Evolutionary conservation across 176 grass and related monocot species (phyloP), one percentile per base, ranked within the genome.

Genomic region (Aegilops tauschii): DNA sequence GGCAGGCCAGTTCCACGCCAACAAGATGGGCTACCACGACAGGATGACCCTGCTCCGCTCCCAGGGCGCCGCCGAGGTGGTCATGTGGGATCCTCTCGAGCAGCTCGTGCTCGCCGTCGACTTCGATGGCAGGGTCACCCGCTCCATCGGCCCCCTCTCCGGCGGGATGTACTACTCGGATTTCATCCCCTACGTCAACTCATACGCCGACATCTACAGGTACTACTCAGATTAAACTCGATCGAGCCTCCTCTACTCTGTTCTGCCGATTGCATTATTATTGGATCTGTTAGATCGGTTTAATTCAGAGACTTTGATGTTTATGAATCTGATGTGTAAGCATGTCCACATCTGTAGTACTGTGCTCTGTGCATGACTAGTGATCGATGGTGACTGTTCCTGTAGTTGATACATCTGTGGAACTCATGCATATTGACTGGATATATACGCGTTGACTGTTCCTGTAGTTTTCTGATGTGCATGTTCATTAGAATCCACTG

Each of bases 111-210:
- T 93, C 4, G 82, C 82, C 85, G 85, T 72, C 71, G 85, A 85
- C 65, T 25, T 84, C 16, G 80, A 87, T 10, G 91, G 88, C 5
- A 67, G 72, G 32, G 65, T 52, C 64, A 65, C 77, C 0, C 82
- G 76, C 56, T 69, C 67, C 80, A 70, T 89, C 68, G 40, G 32
- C 0, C 61, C 81, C 3, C 31, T 80, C 86, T 3, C 14, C 3
- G 85, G 39, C 14, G 27, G 2, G 4, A 37, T 17, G 1, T 82
- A 84, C 61, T 37, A 14, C 12, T n/a, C 30, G 0, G 80, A 86
- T 56, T 94, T 97, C 78, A 80, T 97, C 44, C 94, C 94, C 9
- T 97, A 86, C 80, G 79, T 92, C 17, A 63, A 83, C 49, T 82
- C 94, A 1, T 25, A 79, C 3, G 28, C 87, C 5, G 74, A 87